A percentile compares a stretch with the other conserved stretches of the same genome.
phyloP scores from a whole-genome alignment of 345 rosid genomes.

The Populus pruinosa region DNA sequence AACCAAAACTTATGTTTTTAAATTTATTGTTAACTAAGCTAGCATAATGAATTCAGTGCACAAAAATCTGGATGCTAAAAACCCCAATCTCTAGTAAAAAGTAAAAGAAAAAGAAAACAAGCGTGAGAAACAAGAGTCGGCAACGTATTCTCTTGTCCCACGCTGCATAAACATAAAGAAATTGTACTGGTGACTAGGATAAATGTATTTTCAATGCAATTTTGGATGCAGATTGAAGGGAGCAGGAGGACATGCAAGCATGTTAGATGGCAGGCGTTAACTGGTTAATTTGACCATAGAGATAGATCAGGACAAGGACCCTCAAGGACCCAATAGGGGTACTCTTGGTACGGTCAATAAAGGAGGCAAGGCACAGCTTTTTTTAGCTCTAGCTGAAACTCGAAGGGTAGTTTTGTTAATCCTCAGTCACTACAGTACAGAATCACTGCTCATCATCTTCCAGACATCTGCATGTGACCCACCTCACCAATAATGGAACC shows the following conservation, averaged over 20 bases:
- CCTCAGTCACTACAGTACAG: no score
- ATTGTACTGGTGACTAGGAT: neutral
- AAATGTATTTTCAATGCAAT: neutral
- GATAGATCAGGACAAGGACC: neutral
- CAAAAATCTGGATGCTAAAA: no score
- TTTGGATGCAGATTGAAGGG: neutral
- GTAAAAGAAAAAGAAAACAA: no score
- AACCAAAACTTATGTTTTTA: no score
- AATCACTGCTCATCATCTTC: conserved; percentile 18
- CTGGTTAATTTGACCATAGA: neutral
- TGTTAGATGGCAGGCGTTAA: neutral
- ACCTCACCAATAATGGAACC: conserved; percentile 35
- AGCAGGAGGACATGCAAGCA: neutral
- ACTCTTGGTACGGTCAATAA: conserved; percentile 7
- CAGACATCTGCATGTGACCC: conserved; percentile 59
- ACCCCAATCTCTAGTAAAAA: no score
- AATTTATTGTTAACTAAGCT: no score
- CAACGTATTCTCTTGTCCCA: no score
- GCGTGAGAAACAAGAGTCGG: no score
- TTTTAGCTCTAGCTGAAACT: neutral
- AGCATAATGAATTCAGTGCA: no score
- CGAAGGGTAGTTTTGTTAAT: conserved; percentile 9
- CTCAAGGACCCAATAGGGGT: neutral
- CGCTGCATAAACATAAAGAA: no score
- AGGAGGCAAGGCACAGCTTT: conserved; percentile 7